Evolutionary conservation across 495 filamentous ascomycete genomes (phyloP).

Genomic region (Aspergillus conjunctus): DNA sequence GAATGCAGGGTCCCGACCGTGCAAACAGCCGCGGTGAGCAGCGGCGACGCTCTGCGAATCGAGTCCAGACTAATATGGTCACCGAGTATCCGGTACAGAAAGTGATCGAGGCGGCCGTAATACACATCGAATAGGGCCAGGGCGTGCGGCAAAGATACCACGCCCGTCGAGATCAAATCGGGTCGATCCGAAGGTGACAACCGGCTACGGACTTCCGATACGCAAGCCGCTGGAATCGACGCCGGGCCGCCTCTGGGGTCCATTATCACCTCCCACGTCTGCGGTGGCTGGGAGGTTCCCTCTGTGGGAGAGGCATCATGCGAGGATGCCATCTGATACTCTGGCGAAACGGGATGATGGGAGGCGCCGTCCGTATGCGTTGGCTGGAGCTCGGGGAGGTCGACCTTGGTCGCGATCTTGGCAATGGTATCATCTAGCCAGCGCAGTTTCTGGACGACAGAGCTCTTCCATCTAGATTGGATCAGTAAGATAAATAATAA

Average conservation of each 20-base stretch:
- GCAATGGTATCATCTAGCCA: conserved; percentile 31
- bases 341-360: not conserved
- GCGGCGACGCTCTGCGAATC: conserved; percentile 28
- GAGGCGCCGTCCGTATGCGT: conserved; percentile 5
- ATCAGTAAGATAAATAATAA: conserved; percentile 1
- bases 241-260: conserved; percentile 1
- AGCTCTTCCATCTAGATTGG: conserved; percentile 37
- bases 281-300: not conserved
- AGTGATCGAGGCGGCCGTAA: conserved; percentile 37
- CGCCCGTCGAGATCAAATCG: conserved; percentile 3
- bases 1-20: conserved; percentile 38
- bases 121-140: conserved; percentile 22
- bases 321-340: not conserved
- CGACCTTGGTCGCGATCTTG: conserved; percentile 18
- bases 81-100: conserved; percentile 39
- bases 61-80: conserved; percentile 32
- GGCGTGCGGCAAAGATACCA: not conserved
- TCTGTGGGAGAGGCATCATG: not conserved
- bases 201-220: conserved; percentile 3
- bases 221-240: conserved; percentile 4
- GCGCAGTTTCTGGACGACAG: conserved; percentile 28
- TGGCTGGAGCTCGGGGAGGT: conserved; percentile 23
- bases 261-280: conserved; percentile 10
- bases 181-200: not conserved
- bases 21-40: conserved; percentile 38